Evolutionary conservation across 495 filamentous ascomycete species (phyloP).

Genomic region (Eremomyces bilateralis): DNA sequence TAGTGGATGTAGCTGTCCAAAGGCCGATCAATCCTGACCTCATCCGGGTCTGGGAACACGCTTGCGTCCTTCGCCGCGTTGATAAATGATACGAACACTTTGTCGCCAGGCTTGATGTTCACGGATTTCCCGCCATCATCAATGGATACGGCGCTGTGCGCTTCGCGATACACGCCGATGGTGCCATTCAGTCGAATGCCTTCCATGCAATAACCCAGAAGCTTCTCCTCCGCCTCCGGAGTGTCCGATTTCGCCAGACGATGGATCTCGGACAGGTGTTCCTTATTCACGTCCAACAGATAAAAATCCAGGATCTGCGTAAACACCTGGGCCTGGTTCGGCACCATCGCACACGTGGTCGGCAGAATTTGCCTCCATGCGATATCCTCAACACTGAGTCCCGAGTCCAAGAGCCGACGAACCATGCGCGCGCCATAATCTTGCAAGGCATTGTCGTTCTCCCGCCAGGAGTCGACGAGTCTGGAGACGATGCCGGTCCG

Average conservation of each 20-base stretch:
- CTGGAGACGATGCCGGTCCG: slow-evolving; percentile 31
- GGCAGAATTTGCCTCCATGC: slow-evolving; percentile 53
- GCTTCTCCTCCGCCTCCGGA: slow-evolving; percentile 9
- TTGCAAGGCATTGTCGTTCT: slow-evolving; percentile 31
- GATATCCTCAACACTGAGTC: slow-evolving; percentile 41
- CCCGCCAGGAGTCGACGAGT: slow-evolving; percentile 28
- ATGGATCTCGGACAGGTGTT: slow-evolving; percentile 36
- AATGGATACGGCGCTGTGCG: slow-evolving; percentile 23
- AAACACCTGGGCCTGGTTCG: slow-evolving; percentile 54
- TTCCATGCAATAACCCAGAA: slow-evolving; percentile 28
- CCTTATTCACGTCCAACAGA: slow-evolving; percentile 31
- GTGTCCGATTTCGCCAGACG: slow-evolving; percentile 21
- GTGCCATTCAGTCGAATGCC: slow-evolving; percentile 40
- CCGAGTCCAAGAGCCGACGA: slow-evolving; percentile 42
- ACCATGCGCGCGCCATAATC: slow-evolving; percentile 52
- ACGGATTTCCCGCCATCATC: slow-evolving; percentile 22
- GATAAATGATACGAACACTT: slow-evolving; percentile 29
- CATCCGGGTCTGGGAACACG: slow-evolving; percentile 45
- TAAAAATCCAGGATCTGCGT: slow-evolving; percentile 67
- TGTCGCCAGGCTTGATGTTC: slow-evolving; percentile 27
- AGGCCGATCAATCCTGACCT: slow-evolving; percentile 44
- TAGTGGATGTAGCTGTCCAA: slow-evolving; percentile 48
- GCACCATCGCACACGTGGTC: slow-evolving; percentile 35
- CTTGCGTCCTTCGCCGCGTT: slow-evolving; percentile 24
- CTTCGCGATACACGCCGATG: slow-evolving; percentile 33